Evolutionary conservation across 2,329 filamentous ascomycete genomes (phyloP), one percentile per base, ranked within the genome.

Genomic region (Boeremia exigua): DNA sequence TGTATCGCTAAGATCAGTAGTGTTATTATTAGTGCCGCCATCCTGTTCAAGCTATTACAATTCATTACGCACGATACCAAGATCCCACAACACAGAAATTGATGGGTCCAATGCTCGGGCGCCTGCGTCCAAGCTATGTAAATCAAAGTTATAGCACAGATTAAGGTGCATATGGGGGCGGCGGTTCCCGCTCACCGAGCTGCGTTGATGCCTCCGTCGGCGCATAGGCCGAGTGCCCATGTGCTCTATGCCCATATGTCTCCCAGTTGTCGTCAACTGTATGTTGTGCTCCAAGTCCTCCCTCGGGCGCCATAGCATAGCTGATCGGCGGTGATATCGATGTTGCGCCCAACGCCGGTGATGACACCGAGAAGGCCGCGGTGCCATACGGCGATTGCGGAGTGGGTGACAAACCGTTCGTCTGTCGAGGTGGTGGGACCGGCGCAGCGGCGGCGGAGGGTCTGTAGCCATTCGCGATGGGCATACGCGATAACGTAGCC

Each of bases 401-500:
- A 15, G 43, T 58, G 11, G 67, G 59, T 30, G 59, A 59, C 17
- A 66, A 50, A 15, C 50, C 58, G 6, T 44, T 48, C 2, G 44
- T 49, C 11, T 58, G 54, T 25, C 55, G 63, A 19, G 67, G 56
- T n/a, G 66, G 59, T 7, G 62, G 30, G 5, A 25, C 36, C 10
- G 59, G 57, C 8, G 48, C 40, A 9, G 48, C 6, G 1, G 57
- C 15, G 32, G 67, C 57, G 17, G 59, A 57, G 8, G 69, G 69
- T 28, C 65, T 60, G 17, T 54, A 65, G 7, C 72, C 72, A 44
- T 75, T 68, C 8, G 72, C 71, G 27, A 75, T 66, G 12, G 71
- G 71, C 69, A 75, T 75, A 38, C 66, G 62, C 10, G 70, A 73
- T 17, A 74, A 48, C 2, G 68, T 75, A 9, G 71, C 68, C 40